These are phyloP conservation scores for Aspergillus ochraceoroseus DNA, from an alignment of 2,329 filamentous ascomycete species.

Conservation along the genomic window DNA sequence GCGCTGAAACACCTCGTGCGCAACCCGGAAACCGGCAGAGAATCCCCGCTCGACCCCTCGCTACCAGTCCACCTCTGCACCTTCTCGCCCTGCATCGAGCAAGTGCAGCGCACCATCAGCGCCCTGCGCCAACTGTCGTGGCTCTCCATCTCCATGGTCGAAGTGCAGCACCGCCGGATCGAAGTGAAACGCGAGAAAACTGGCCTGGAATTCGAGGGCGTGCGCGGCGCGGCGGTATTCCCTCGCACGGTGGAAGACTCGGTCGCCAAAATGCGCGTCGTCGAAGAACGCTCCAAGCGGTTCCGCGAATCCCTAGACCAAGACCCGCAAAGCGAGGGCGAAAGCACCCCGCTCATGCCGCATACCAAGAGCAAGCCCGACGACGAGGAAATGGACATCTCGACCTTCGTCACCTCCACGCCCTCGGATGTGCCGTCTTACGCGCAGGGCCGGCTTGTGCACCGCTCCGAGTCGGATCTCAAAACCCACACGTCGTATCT, in stretches of 20 bases:
- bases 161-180: conserved; percentile 72
- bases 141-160: conserved; percentile 90
- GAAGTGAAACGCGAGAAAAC: conserved; percentile 78
- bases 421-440: conserved; percentile 49
- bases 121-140: conserved; percentile 75
- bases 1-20: conserved; percentile 47
- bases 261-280: conserved; percentile 63
- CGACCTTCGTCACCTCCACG: conserved; percentile 8
- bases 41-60: conserved; percentile 63
- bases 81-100: conserved; percentile 95
- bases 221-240: conserved; percentile 62
- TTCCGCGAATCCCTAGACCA: conserved; percentile 51
- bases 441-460: conserved; percentile 70
- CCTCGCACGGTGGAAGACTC: conserved; percentile 72
- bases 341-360: conserved; percentile 7
- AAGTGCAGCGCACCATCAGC: conserved; percentile 81
- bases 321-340: conserved; percentile 18
- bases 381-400: conserved; percentile 25
- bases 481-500: conserved; percentile 98
- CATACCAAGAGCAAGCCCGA: conserved; percentile 17
- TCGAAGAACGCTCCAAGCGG: conserved; percentile 64
- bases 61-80: conserved; percentile 76
- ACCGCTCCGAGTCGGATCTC: conserved; percentile 78
- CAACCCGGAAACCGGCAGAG: conserved; percentile 27
- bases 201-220: conserved; percentile 64